These are phyloP conservation scores for Aspergillus sp. DNA, from an alignment of 2,329 filamentous ascomycete species.

Conservation along the genomic window DNA sequence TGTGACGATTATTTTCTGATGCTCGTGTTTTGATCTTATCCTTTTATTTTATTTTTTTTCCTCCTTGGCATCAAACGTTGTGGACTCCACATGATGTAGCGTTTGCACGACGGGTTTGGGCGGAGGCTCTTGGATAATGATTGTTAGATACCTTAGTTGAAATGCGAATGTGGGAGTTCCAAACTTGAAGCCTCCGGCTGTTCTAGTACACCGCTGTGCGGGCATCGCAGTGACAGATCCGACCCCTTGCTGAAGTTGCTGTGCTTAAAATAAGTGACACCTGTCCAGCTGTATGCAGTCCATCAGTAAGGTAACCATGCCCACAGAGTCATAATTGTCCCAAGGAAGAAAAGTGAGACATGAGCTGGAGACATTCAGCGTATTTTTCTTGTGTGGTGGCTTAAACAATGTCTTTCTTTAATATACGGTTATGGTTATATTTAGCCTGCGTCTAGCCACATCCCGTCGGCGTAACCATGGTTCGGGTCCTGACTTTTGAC, in stretches of 20 bases:
- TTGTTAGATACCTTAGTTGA: slow-evolving; percentile 3
- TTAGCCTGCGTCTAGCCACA: background rate
- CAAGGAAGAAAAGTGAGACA: background rate
- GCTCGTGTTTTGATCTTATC: slow-evolving; percentile 6
- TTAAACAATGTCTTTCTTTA: background rate
- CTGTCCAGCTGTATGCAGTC: background rate
- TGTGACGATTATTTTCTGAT: slow-evolving; percentile 2
- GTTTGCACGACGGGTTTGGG: background rate
- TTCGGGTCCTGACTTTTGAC: background rate
- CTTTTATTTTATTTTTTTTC: background rate
- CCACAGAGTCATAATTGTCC: no score
- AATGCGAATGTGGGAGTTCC: background rate
- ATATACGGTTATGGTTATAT: background rate
- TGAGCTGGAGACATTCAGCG: background rate
- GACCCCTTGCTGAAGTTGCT: background rate
- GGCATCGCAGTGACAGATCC: background rate
- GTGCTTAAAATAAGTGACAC: background rate
- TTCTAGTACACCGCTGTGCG: background rate
- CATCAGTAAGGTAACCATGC: background rate
- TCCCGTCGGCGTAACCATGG: background rate
- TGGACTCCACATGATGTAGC: slow-evolving; percentile 6
- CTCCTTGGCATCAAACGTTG: background rate
- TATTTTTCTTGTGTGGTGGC: background rate
- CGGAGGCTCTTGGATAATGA: slow-evolving; percentile 6
- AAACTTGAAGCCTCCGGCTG: background rate